Percentiles rank a stretch among this genome's conserved stretches.
Conservation (phyloP, 2,329 filamentous ascomycete genomes). For the Colletotrichum somersetense region DNA sequence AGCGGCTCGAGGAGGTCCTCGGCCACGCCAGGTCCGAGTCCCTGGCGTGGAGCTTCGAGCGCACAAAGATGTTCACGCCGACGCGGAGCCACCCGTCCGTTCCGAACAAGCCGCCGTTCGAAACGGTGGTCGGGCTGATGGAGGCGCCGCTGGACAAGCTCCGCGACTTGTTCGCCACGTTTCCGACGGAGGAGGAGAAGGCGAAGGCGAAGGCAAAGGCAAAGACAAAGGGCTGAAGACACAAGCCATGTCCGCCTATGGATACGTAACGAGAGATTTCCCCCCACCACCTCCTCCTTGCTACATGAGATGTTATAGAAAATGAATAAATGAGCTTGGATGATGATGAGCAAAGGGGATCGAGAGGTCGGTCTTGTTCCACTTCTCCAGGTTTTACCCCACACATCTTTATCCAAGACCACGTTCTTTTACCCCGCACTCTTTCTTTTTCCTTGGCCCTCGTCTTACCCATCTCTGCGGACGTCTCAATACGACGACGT, state of each 20-base stretch:
- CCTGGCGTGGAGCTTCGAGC: conserved; percentile 58
- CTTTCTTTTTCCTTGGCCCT: neutral
- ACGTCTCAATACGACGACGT: neutral
- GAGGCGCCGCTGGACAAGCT: conserved; percentile 69
- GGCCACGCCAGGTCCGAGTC: conserved; percentile 48
- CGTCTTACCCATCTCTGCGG: neutral
- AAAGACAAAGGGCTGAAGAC: neutral
- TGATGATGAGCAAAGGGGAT: neutral
- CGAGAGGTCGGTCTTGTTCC: neutral
- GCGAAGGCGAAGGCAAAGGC: neutral
- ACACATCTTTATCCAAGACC: neutral
- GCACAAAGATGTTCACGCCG: conserved; percentile 67
- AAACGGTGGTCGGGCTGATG: conserved; percentile 66
- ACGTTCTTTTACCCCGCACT: conserved; percentile 15
- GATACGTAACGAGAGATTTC: neutral
- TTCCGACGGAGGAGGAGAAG: conserved; percentile 51
- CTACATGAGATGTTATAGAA: neutral
- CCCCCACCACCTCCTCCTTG: neutral
- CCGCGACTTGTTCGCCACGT: conserved; percentile 67
- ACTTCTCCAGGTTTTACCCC: conserved; percentile 36
- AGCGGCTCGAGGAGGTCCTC: conserved; percentile 60
- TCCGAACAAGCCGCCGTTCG: conserved; percentile 66
- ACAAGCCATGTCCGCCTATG: neutral
- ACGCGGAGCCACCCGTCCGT: conserved; percentile 64
- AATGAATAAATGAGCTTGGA: neutral